Base-by-base conservation (phyloP, 2,329 filamentous ascomycete species). In the Xylariales sp. region DNA sequence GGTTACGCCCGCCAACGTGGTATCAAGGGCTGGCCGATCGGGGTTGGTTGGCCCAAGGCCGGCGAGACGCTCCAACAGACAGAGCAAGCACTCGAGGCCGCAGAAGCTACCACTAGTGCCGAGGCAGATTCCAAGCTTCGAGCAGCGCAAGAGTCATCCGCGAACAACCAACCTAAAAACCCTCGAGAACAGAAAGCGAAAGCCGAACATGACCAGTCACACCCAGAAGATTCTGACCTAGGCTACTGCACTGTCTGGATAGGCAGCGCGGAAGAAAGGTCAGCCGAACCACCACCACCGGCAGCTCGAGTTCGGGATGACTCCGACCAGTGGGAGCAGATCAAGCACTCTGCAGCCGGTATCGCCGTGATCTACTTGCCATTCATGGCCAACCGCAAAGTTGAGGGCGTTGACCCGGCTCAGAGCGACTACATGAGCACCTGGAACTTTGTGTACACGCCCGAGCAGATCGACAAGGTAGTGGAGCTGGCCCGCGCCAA, bases 371-470 rank as follows among this genome's bases (percentile, higher is more conserved):
- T 95, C 13, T 98, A 98, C 64, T 83, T 96, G 53, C 93, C 93
- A 0, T 83, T 96, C 44, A 69, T 97, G 12, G 78, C 84, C 19
- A 97, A 98, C 57, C 75, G 83, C 0, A 83, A 84, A 43, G 83
- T 88, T 0, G 76, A 82, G 0, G 85, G 79, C 29, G 83, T 97
- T n/a, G 85, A 95, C 49, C 93, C 93, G 0, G 81, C 82, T 17
- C 78, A 76, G 3, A 85, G 79, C 37, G 88, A 95, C 43, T 97
- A 89, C 62, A 80, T 97, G 69, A 88, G 81, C 49, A 98, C 93
- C 0, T 98, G 93, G 93, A 98, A 98, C 57, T 97, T 97, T 57
- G 82, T 96, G 20, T 98, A 97, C 60, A 94, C 86, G 2, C 83
- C 89, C 0, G 83, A 93, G 40, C 84, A 98, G 60, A 81, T 98